These are phyloP conservation scores for Rosa multiflora DNA, from an alignment of 306 rosid genomes.

Conservation along the genomic window DNA sequence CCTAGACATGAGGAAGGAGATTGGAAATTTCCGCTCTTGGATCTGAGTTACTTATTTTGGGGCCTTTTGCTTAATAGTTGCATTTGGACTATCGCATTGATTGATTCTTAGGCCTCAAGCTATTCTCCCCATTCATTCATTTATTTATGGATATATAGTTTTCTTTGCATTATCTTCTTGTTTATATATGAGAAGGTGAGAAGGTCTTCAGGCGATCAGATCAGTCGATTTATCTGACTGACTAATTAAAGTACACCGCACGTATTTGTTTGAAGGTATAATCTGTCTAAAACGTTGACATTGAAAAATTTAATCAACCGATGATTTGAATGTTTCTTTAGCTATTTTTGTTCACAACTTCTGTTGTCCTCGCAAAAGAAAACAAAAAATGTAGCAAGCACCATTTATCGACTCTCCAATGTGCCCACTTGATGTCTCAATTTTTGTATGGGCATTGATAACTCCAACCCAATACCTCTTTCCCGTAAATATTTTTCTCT, in stretches of 20 bases:
- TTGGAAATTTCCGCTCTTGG: not conserved
- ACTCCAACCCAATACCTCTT: not conserved
- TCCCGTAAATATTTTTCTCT: no score
- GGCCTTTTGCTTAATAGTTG: not conserved
- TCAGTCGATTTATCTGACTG: no score
- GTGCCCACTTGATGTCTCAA: not conserved
- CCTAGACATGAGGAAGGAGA: not conserved
- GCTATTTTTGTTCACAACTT: not conserved
- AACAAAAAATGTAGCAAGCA: not conserved
- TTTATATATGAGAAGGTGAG: not conserved
- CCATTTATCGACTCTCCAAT: not conserved
- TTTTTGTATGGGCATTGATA: not conserved
- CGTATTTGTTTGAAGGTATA: no score
- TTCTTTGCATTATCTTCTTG: not conserved
- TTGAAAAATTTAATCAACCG: no score
- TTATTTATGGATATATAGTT: not conserved
- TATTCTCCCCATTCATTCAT: not conserved
- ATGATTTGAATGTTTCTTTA: no score
- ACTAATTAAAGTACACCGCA: no score
- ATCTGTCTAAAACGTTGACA: no score
- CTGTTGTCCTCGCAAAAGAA: not conserved
- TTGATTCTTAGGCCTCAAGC: not conserved
- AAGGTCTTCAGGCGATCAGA: not conserved
- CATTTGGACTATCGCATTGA: not conserved
- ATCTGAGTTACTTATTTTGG: not conserved